phyloP scores from a whole-genome alignment of 2,329 filamentous ascomycete genomes.

The Fusarium piperis region DNA sequence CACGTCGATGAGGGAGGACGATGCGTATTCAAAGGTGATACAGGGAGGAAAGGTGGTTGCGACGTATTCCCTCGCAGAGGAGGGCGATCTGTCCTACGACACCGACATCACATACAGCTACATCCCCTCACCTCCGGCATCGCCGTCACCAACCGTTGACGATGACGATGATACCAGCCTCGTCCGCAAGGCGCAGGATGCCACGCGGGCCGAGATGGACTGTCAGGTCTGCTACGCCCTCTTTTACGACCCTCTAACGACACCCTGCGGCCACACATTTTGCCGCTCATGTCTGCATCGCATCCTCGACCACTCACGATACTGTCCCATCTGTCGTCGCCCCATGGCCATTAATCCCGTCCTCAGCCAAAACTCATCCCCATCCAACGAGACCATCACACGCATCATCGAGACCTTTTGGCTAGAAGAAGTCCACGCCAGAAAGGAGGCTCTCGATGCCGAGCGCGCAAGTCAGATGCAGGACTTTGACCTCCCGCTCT shows the following conservation, averaged over 20 bases:
- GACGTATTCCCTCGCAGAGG: slow-evolving; percentile 72
- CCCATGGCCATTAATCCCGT: slow-evolving; percentile 62
- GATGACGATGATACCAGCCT: slow-evolving; percentile 43
- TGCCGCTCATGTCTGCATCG: slow-evolving; percentile 82
- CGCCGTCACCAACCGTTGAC: slow-evolving; percentile 25
- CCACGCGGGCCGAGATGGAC: slow-evolving; percentile 76
- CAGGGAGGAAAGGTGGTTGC: slow-evolving; percentile 70
- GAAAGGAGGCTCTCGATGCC: slow-evolving; percentile 63
- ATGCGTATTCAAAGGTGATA: slow-evolving; percentile 49
- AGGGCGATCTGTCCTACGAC: slow-evolving; percentile 66
- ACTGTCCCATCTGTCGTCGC: slow-evolving; percentile 84
- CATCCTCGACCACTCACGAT: slow-evolving; percentile 78
- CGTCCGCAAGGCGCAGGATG: slow-evolving; percentile 68
- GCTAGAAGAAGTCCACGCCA: slow-evolving; percentile 68
- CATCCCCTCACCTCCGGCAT: slow-evolving; percentile 22
- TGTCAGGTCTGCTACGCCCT: slow-evolving; percentile 89
- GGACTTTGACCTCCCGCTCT: slow-evolving; percentile 74
- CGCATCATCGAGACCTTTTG: slow-evolving; percentile 75
- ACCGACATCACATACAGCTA: slow-evolving; percentile 63
- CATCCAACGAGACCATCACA: slow-evolving; percentile 70
- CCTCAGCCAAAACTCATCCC: slow-evolving; percentile 52
- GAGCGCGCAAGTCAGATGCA: slow-evolving; percentile 67
- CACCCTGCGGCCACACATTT: slow-evolving; percentile 88
- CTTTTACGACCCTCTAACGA: slow-evolving; percentile 84
- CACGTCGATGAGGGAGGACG: slow-evolving; percentile 50